Percentiles rank a stretch among this genome's conserved stretches.
Evolutionary conservation across 1,284 basidiomycete genomes (phyloP).

Genomic region (Cutaneotrichosporon mucoides): DNA sequence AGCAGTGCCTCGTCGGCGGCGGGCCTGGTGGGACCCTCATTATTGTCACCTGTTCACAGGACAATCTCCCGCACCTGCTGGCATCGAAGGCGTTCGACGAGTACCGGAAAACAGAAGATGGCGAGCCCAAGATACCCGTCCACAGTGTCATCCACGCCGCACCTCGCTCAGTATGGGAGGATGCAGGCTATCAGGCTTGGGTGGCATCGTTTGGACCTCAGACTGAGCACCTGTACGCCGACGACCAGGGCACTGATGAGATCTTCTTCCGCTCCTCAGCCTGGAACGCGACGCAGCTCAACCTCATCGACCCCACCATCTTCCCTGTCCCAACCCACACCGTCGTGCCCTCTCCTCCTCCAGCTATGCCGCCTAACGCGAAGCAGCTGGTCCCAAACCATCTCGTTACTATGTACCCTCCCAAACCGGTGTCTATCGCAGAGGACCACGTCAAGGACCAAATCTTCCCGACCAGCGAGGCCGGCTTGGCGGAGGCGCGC

Average conservation of each 20-base stretch:
- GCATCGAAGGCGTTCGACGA: constrained; percentile 54
- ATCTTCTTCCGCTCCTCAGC: constrained; percentile 72
- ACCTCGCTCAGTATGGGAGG: constrained; percentile 64
- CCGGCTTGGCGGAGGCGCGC: constrained; percentile 22
- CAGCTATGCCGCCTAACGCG: constrained; percentile 54
- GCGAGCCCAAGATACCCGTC: constrained; percentile 44
- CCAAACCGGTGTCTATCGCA: constrained; percentile 17
- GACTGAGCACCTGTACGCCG: constrained; percentile 67
- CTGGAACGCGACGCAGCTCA: constrained; percentile 66
- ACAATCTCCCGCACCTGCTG: constrained; percentile 48
- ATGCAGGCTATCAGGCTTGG: constrained; percentile 66
- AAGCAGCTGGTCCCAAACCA: constrained; percentile 47
- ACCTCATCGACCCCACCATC: constrained; percentile 65
- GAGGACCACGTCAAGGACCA: constrained; percentile 27
- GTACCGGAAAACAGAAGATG: constrained; percentile 40
- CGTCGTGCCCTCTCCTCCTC: neutral
- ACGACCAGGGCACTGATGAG: constrained; percentile 61
- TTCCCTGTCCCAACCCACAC: constrained; percentile 61
- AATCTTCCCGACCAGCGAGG: constrained; percentile 23
- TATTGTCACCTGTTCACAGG: constrained; percentile 36
- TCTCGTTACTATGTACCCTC: constrained; percentile 31
- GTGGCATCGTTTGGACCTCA: constrained; percentile 61
- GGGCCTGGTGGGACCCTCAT: constrained; percentile 39
- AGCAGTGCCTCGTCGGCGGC: constrained; percentile 47
- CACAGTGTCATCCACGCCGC: constrained; percentile 64